Evolutionary conservation across 106 monocot genomes (phyloP), one percentile per base, ranked within the genome.

Genomic region (Dendrobium nobile): DNA sequence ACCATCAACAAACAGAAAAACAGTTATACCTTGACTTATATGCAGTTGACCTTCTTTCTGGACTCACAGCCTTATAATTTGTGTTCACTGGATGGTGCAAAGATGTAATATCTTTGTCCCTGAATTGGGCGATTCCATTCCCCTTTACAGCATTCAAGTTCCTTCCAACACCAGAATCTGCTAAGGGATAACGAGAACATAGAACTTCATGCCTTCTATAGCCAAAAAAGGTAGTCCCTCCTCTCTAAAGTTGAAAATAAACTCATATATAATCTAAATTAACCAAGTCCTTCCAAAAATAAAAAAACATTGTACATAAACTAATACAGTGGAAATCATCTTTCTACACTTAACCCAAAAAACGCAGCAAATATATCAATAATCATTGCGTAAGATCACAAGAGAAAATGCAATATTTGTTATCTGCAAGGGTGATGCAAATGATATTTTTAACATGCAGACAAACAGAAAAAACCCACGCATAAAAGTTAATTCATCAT

Each of bases 121-220:
- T 77, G 43, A 74, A 72, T 82, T 83, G 86, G 47, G 73, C 84
- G 5, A 78, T 65, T 80, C 80, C 83, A 83, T 84, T 89, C 77
- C 88, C 89, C 75, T 95, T 95, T 72, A 72, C 83, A 86, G 82
- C 48, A 74, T 6, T 43, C 56, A 54, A 26, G 77, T 75, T 87
- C 86, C 80, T 92, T 64, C 54, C 83, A 77, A 75, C 83, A 78
- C 68, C 85, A 85, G 78, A 20, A 86, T 86, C 94, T 91, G 59
- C 67, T 7, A 48, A 83, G 40, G 79, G 55, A 31, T 45, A 56
- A 86, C 41, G 37, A 73, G 45, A 47, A 77, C 5, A 76, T 74
- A 76, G 11, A 19, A 76, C 22, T 76, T 48, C 10, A 76, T 24
- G 26, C 26, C 3, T 9, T 76, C 22, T 27, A 76, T 48, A 24